Evolutionary conservation across 2,329 filamentous ascomycete species (phyloP), one percentile per base, ranked within the genome.

Genomic region (Phialophora expanda): DNA sequence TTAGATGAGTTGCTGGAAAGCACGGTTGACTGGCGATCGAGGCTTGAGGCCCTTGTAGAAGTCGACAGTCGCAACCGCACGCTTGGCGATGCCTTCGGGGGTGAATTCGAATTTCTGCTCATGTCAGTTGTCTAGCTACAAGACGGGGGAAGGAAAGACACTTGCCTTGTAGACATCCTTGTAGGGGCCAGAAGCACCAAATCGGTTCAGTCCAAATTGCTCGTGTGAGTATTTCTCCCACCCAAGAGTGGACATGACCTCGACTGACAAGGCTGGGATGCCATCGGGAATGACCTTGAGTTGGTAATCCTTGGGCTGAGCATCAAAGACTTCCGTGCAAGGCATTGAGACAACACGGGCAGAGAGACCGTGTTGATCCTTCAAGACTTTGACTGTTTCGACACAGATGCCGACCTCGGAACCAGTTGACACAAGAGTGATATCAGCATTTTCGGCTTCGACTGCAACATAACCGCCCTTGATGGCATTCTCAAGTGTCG

Each of bases 161-260:
- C 86, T 81, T 84, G 85, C 91, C 86, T 91, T 90, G 87, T 99
- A 99, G 68, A 99, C 93, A 76, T 98, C 90, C 89, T 94, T 94
- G 86, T 98, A 98, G 73, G 94, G 90, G 76, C 94, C 95, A 64
- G 92, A 96, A 73, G 94, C 94, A 88, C 95, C 95, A 82, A 99
- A 99, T 79, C 95, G 89, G 90, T 99, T 99, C 73, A 99, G 89
- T 79, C 95, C 95, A 77, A 99, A 99, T 85, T 99, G 95, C 88
- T 99, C 95, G 83, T 99, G 94, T 66, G 93, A 91, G 85, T 98
- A 99, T 81, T 94, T 91, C 87, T 98, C 93, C 95, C 95, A 99
- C 74, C 95, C 95, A 82, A 97, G 89, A 73, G 95, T 99, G 81
- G 87, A 90, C 91, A 97, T 96, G 79, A 93, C 93, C 86, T 99